A percentile compares a stretch with the other conserved stretches of the same genome.
Conservation (phyloP, 148 eudicot species). For the Dianthus caryophyllus region DNA sequence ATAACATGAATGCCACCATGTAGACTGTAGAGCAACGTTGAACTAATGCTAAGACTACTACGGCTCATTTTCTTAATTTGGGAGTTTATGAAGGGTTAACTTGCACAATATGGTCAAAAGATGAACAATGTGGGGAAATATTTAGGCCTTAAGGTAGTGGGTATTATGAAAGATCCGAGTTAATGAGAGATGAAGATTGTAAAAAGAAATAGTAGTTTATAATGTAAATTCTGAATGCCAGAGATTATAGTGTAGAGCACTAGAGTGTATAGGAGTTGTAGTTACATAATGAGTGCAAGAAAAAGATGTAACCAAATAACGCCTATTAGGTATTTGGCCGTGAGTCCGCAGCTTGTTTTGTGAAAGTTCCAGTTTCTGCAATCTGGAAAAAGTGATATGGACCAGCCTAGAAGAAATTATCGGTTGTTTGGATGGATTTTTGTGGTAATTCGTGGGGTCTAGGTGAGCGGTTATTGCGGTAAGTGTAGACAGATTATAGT, state of each 20-base stretch:
- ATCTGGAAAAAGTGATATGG: too few relatives aligned
- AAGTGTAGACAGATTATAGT: neutral
- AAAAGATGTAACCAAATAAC: neutral
- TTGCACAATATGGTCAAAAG: neutral
- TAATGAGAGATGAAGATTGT: neutral
- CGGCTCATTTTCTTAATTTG: too few relatives aligned
- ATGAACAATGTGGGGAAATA: neutral
- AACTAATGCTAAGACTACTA: neutral
- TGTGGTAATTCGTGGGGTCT: too few relatives aligned
- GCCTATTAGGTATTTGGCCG: neutral
- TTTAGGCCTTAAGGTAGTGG: neutral
- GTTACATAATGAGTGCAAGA: neutral
- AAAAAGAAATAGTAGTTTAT: neutral
- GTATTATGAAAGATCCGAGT: neutral
- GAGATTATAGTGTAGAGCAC: neutral
- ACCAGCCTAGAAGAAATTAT: too few relatives aligned
- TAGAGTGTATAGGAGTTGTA: neutral
- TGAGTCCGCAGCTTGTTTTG: neutral
- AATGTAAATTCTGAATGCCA: neutral
- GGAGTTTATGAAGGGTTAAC: too few relatives aligned
- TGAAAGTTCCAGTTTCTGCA: too few relatives aligned
- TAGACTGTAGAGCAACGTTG: neutral
- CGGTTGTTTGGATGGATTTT: too few relatives aligned
- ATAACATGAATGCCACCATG: too few relatives aligned
- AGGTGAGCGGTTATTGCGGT: neutral